Conservation (phyloP, 2,329 filamentous ascomycete species). For the Alternaria incomplexa region DNA sequence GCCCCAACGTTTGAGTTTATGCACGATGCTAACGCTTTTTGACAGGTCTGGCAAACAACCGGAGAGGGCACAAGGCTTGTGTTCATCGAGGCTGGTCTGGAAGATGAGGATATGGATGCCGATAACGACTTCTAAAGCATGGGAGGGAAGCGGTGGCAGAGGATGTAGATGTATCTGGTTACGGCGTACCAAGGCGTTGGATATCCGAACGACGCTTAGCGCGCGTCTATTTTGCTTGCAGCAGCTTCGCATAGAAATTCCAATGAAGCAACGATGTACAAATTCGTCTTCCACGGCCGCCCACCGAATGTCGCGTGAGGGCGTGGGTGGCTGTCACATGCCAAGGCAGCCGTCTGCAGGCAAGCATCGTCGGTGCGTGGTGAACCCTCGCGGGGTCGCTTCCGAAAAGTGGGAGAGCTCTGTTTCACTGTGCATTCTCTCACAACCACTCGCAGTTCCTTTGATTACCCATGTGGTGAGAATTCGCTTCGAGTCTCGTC, state of each 20-base stretch:
- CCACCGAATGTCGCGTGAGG: not conserved
- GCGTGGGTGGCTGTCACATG: conserved; percentile 5
- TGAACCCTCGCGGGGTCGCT: conserved; percentile 22
- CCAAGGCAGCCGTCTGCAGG: conserved; percentile 20
- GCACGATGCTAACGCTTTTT: conserved; percentile 35
- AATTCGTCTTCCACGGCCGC: not conserved
- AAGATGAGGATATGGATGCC: conserved; percentile 52
- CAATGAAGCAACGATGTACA: conserved; percentile 8
- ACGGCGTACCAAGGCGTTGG: conserved; percentile 38
- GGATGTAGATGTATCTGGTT: conserved; percentile 22
- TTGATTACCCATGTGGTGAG: not conserved
- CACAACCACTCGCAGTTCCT: not conserved
- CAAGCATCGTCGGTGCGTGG: conserved; percentile 12
- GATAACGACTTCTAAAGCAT: conserved; percentile 42
- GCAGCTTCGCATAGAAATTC: conserved; percentile 2
- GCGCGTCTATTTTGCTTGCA: conserved; percentile 7
- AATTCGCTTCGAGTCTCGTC: conserved; percentile 15
- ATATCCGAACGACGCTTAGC: conserved; percentile 14
- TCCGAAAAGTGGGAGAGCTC: conserved; percentile 16
- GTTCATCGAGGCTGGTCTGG: conserved; percentile 60
- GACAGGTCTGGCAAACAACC: conserved; percentile 62
- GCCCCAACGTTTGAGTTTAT: not conserved
- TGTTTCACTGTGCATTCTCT: not conserved
- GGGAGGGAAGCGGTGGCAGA: conserved; percentile 10
- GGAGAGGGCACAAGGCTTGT: conserved; percentile 61